These are phyloP conservation scores for Helminthosporium solani DNA, from an alignment of 2,329 filamentous ascomycete genomes.

Conservation along the genomic window DNA sequence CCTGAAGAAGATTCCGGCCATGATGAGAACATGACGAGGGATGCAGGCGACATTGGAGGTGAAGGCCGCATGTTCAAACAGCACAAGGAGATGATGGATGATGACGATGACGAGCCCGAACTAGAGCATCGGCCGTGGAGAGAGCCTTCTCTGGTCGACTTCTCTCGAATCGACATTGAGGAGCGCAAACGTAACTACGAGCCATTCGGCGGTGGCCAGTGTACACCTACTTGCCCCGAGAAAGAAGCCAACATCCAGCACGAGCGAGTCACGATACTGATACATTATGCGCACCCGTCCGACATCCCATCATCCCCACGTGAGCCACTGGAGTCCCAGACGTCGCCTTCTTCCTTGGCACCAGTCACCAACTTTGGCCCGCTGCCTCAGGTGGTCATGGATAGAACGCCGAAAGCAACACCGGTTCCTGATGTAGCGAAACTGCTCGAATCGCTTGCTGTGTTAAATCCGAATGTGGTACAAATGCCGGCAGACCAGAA, in stretches of 20 bases:
- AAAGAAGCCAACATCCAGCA: conserved; percentile 46
- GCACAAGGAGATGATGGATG: conserved; percentile 66
- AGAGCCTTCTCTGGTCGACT: conserved; percentile 44
- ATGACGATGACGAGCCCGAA: conserved; percentile 59
- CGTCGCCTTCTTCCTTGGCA: conserved; percentile 14
- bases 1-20: conserved; percentile 69
- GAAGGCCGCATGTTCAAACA: conserved; percentile 58
- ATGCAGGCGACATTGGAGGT: conserved; percentile 70
- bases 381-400: conserved; percentile 29
- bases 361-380: conserved; percentile 42
- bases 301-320: conserved; percentile 51
- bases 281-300: conserved; percentile 46
- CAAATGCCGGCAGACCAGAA: conserved; percentile 18
- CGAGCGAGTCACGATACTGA: conserved; percentile 50
- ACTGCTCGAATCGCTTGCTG: conserved; percentile 22
- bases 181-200: conserved; percentile 48
- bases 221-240: conserved; percentile 45
- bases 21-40: conserved; percentile 66
- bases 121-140: conserved; percentile 33
- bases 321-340: conserved; percentile 44
- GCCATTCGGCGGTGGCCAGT: conserved; percentile 48
- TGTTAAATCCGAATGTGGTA: conserved; percentile 32
- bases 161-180: conserved; percentile 42
- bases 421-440: conserved; percentile 6
- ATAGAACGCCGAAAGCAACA: conserved; percentile 23